These are phyloP conservation scores for Lactarius tabidus DNA, from an alignment of 768 basidiomycete genomes.

Conservation along the genomic window DNA sequence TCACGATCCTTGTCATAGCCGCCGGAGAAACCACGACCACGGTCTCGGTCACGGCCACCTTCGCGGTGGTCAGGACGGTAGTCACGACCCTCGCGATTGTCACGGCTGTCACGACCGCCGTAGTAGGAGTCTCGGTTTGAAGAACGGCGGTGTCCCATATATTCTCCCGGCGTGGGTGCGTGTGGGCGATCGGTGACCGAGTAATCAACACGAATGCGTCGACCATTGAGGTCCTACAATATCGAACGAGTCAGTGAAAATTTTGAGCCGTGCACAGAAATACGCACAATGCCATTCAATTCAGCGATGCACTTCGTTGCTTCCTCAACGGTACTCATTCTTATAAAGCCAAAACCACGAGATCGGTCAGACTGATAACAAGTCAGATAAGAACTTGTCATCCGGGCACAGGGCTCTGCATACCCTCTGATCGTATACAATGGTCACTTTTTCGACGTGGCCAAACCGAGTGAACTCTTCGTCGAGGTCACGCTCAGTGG, in stretches of 20 bases:
- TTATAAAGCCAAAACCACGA: constrained; percentile 97
- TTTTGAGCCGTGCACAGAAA: not conserved
- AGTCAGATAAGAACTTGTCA: constrained; percentile 24
- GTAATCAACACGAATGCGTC: constrained; percentile 94
- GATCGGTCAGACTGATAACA: constrained; percentile 79
- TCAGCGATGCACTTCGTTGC: constrained; percentile 84
- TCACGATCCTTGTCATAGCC: constrained; percentile 41
- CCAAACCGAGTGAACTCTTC: constrained; percentile 91
- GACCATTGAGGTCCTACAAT: constrained; percentile 83
- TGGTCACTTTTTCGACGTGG: constrained; percentile 89
- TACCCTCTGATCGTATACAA: constrained; percentile 96
- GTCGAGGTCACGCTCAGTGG: constrained; percentile 88
- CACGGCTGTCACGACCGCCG: constrained; percentile 25
- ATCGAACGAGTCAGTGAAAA: constrained; percentile 10
- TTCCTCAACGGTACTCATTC: constrained; percentile 86
- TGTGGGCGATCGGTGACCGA: constrained; percentile 93
- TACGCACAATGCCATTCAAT: constrained; percentile 84
- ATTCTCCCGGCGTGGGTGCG: constrained; percentile 95
- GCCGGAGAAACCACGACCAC: constrained; percentile 39
- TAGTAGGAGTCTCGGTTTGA: constrained; percentile 40
- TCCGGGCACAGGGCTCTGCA: constrained; percentile 34
- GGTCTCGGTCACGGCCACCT: constrained; percentile 36
- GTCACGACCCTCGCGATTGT: constrained; percentile 32
- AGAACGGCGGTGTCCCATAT: constrained; percentile 86
- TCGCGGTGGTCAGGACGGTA: constrained; percentile 42